phyloP scores from a whole-genome alignment of 306 rosid species.

The Medicago arabica region DNA sequence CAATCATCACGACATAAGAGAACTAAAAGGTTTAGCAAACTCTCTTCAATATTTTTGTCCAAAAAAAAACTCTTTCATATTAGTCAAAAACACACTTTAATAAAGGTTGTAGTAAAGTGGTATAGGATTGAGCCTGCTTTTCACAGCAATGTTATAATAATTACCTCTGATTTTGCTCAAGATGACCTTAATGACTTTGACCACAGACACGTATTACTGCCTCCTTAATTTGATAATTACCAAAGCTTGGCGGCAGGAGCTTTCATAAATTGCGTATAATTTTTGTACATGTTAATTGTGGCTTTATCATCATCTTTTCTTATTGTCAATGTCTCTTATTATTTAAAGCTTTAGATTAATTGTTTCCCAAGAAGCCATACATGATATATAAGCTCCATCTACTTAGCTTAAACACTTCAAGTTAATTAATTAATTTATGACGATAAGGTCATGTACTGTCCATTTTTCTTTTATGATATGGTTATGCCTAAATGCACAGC shows the following conservation, averaged over 20 bases:
- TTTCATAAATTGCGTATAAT: conserved; percentile 42
- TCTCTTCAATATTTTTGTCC: too few relatives aligned
- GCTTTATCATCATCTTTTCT: conserved; percentile 27
- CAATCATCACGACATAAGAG: too few relatives aligned
- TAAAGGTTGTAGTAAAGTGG: conserved; percentile 16
- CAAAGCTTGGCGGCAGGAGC: conserved; percentile 43
- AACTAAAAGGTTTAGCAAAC: too few relatives aligned
- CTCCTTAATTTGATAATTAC: conserved; percentile 37
- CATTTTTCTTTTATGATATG: conserved; percentile 37
- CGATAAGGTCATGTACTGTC: conserved; percentile 32
- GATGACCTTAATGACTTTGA: conserved; percentile 36
- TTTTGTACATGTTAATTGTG: conserved; percentile 30
- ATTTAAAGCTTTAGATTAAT: conserved; percentile 45
- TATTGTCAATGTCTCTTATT: conserved; percentile 48
- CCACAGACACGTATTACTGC: conserved; percentile 39
- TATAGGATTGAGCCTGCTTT: conserved; percentile 38
- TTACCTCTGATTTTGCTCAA: conserved; percentile 34
- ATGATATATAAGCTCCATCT: conserved; percentile 32
- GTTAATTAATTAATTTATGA: conserved; percentile 37
- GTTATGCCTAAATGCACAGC: conserved; percentile 41
- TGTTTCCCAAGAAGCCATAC: conserved; percentile 36
- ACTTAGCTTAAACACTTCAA: conserved; percentile 41
- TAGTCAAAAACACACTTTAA: background rate
- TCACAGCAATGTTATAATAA: conserved; percentile 28
- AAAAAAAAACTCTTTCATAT: background rate